phyloP scores from a whole-genome alignment of 1,284 basidiomycete genomes.

The Jaminaea rosea region DNA sequence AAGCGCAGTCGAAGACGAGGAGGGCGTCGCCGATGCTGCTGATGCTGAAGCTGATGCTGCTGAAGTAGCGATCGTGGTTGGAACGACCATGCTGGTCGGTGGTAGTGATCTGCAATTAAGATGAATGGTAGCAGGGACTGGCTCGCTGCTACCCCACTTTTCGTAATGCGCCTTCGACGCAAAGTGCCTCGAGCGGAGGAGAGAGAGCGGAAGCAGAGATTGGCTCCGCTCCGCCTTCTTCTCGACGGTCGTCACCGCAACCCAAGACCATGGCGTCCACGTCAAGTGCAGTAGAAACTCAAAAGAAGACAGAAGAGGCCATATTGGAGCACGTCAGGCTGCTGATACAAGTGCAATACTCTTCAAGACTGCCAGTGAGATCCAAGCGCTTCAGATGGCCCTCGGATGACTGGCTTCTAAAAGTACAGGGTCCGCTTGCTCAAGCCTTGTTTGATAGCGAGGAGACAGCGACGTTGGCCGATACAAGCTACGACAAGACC shows the following conservation, averaged over 20 bases:
- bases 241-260: too few species aligned
- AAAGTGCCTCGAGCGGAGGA: too few species aligned
- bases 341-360: not conserved
- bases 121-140: too few species aligned
- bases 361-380: not conserved
- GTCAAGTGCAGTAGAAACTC: too few species aligned
- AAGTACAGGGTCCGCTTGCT: not conserved
- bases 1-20: constrained; percentile 54
- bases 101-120: not conserved
- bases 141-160: too few species aligned
- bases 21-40: too few species aligned
- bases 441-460: not conserved
- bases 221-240: too few species aligned
- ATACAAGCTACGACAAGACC: not conserved
- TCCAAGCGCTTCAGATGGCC: not conserved
- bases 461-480: not conserved
- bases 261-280: too few species aligned
- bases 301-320: not conserved
- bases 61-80: not conserved
- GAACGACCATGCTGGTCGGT: not conserved
- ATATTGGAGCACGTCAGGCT: not conserved
- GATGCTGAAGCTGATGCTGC: not conserved
- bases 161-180: too few species aligned
- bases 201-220: too few species aligned
- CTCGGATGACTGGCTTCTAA: not conserved